phyloP scores from a whole-genome alignment of 768 basidiomycete genomes.

The Russula sp. region DNA sequence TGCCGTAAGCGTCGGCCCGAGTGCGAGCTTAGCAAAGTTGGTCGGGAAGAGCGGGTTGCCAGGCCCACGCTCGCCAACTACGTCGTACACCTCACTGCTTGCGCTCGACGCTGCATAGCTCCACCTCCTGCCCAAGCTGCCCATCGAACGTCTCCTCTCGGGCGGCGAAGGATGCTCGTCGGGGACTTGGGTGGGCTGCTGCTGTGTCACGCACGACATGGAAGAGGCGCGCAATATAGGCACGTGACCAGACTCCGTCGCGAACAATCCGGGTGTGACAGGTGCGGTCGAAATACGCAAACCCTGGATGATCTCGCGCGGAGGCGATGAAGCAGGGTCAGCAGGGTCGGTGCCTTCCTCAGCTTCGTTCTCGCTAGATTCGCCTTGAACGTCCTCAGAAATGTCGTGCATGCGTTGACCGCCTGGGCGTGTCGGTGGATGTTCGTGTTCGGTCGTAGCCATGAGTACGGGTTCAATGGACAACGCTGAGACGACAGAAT shows the following conservation, averaged over 20 bases:
- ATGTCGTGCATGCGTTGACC: constrained; percentile 33
- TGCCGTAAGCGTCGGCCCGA: constrained; percentile 58
- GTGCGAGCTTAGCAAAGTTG: constrained; percentile 63
- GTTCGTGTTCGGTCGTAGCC: constrained; percentile 27
- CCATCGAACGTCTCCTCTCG: constrained; percentile 7
- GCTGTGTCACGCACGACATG: constrained; percentile 22
- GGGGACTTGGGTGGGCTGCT: neutral
- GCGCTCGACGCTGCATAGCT: constrained; percentile 19
- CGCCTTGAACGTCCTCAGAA: constrained; percentile 20
- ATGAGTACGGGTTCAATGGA: constrained; percentile 53
- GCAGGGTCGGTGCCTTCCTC: neutral
- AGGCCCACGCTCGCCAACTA: constrained; percentile 56
- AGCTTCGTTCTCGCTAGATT: constrained; percentile 12
- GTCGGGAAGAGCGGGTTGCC: constrained; percentile 80
- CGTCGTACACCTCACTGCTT: constrained; percentile 37
- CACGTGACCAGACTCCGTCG: constrained; percentile 12
- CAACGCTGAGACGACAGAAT: constrained; percentile 12
- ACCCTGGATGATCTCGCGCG: constrained; percentile 41
- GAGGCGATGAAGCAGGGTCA: neutral
- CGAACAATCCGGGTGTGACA: constrained; percentile 27
- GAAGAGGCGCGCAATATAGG: constrained; percentile 26
- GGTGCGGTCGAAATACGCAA: constrained; percentile 49
- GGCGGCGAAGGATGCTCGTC: neutral
- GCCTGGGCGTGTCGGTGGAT: constrained; percentile 33
- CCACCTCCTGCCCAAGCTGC: constrained; percentile 15